Percentiles rank a stretch among this genome's conserved stretches.
Conservation (phyloP, 2,329 filamentous ascomycete genomes). For the Hymenoscyphus repandus region DNA sequence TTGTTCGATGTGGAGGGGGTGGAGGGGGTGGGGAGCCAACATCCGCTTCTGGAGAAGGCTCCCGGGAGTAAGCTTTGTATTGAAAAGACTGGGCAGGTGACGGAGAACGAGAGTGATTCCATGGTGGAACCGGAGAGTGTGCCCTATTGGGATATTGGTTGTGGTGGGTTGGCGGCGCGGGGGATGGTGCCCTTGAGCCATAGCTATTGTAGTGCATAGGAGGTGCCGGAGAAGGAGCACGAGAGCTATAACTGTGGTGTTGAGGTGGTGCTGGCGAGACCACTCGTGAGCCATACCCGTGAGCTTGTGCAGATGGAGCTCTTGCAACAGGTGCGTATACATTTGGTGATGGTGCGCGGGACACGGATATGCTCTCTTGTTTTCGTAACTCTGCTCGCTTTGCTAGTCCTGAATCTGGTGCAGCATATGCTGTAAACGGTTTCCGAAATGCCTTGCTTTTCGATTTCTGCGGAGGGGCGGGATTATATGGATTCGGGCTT, state of each 20-base stretch:
- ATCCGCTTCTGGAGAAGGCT: conserved; percentile 33
- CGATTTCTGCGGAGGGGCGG: conserved; percentile 27
- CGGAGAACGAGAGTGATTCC: conserved; percentile 29
- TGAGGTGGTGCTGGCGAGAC: conserved; percentile 34
- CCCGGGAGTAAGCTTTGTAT: conserved; percentile 32
- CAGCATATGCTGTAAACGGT: conserved; percentile 62
- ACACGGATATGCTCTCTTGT: conserved; percentile 24
- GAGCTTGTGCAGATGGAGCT: conserved; percentile 27
- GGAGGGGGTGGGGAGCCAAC: conserved; percentile 51
- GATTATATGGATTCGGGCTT: conserved; percentile 30
- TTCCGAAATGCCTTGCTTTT: conserved; percentile 59
- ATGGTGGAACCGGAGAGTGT: conserved; percentile 23
- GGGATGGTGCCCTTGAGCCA: conserved; percentile 28
- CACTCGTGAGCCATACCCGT: conserved; percentile 30
- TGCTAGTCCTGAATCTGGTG: conserved; percentile 59
- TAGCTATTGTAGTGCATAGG: conserved; percentile 32
- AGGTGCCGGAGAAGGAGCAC: conserved; percentile 36
- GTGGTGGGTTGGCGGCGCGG: conserved; percentile 25
- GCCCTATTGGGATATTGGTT: conserved; percentile 35
- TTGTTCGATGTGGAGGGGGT: conserved; percentile 77
- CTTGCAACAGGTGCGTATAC: conserved; percentile 17
- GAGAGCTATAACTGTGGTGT: conserved; percentile 33
- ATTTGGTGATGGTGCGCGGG: conserved; percentile 24
- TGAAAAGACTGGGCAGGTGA: conserved; percentile 25
- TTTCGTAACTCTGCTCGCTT: conserved; percentile 36